Evolutionary conservation across 768 basidiomycete species (phyloP).

Genomic region (Lactifluus rugatus): DNA sequence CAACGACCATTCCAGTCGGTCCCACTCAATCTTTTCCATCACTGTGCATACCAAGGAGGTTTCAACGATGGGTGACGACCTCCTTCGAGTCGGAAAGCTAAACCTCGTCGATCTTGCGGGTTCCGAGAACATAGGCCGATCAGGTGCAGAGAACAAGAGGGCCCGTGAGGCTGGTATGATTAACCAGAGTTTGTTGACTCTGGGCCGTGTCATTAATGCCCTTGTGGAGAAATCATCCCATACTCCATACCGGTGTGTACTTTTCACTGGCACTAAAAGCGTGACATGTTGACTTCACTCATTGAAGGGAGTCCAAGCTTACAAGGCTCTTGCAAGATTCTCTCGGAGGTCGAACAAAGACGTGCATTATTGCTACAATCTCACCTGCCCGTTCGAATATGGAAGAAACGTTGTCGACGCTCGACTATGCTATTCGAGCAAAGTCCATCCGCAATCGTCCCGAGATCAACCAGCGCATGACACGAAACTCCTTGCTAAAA

Average conservation of each 20-base stretch:
- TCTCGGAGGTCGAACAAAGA: slow-evolving; percentile 94
- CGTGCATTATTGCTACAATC: slow-evolving; percentile 93
- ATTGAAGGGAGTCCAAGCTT: slow-evolving; percentile 82
- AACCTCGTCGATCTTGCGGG: slow-evolving; percentile 97
- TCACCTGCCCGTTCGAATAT: slow-evolving; percentile 89
- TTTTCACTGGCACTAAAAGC: not conserved
- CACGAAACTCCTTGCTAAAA: slow-evolving; percentile 82
- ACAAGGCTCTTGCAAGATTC: slow-evolving; percentile 98
- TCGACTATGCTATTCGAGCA: slow-evolving; percentile 92
- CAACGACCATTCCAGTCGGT: slow-evolving; percentile 95
- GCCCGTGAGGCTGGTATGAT: slow-evolving; percentile 98
- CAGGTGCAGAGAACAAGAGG: slow-evolving; percentile 89
- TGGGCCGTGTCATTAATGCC: slow-evolving; percentile 93
- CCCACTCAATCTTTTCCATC: slow-evolving; percentile 96
- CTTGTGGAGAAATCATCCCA: slow-evolving; percentile 87
- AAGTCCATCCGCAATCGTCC: slow-evolving; percentile 94
- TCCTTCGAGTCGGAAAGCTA: slow-evolving; percentile 88
- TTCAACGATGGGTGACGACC: slow-evolving; percentile 68
- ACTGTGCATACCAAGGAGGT: slow-evolving; percentile 88
- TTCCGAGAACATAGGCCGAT: slow-evolving; percentile 93
- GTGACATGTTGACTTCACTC: not conserved
- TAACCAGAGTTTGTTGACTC: slow-evolving; percentile 92
- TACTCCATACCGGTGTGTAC: slow-evolving; percentile 79
- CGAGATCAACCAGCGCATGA: slow-evolving; percentile 91
- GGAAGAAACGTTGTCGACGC: slow-evolving; percentile 95